A percentile compares a stretch with the other conserved stretches of the same genome.
phyloP scores from a whole-genome alignment of 306 rosid species.

The Trifolium dubium region DNA sequence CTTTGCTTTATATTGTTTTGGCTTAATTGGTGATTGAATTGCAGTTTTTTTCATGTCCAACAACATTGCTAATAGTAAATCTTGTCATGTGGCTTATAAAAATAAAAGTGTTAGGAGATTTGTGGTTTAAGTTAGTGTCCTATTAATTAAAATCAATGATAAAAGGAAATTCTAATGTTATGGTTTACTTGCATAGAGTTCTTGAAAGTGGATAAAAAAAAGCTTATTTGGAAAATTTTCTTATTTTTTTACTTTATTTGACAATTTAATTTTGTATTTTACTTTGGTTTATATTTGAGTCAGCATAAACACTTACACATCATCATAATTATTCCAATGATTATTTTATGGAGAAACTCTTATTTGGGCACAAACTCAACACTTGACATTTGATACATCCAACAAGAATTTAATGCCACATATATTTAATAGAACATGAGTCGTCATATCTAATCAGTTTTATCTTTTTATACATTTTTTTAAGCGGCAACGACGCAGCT shows the following conservation, averaged over 20 bases:
- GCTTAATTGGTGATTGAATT: slow-evolving; percentile 36
- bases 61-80: slow-evolving; percentile 1
- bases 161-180: not conserved
- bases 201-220: not conserved
- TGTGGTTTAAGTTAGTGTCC: not conserved
- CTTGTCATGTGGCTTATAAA: slow-evolving; percentile 29
- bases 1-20: not conserved
- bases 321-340: too few relatives aligned
- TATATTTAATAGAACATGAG: too few relatives aligned
- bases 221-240: not conserved
- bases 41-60: slow-evolving; percentile 25
- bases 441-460: too few relatives aligned
- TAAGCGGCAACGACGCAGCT: too few relatives aligned
- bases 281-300: not conserved
- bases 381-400: too few relatives aligned
- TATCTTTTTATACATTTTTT: too few relatives aligned
- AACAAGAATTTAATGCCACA: too few relatives aligned
- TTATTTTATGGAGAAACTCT: too few relatives aligned
- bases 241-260: too few relatives aligned
- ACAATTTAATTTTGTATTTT: too few relatives aligned
- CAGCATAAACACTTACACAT: too few relatives aligned
- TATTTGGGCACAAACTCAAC: too few relatives aligned
- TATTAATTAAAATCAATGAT: not conserved
- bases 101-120: not conserved
- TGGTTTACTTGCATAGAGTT: not conserved